Base-by-base conservation (phyloP, 768 basidiomycete species). In the Rhodotorula graminis region DNA sequence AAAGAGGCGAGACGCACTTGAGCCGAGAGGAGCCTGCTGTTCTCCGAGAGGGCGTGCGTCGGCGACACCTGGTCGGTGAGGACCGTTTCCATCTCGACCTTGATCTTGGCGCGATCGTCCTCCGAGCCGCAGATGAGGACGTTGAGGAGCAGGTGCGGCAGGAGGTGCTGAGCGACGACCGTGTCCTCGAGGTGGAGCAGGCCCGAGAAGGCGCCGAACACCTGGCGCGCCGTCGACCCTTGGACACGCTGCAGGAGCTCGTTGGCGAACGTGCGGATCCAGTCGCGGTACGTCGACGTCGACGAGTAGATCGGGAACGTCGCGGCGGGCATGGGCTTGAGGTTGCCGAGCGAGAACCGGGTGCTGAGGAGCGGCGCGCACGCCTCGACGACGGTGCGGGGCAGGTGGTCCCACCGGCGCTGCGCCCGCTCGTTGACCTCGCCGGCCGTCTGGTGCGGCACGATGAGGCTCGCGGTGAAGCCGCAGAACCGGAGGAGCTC, bases 121-220 rank as follows among this genome's bases (percentile, higher is more conserved):
- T 88, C 87, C 37, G 85, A 80, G 0, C 90, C 92, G 15, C 90
- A 89, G 65, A 93, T 84, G 25, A 98, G 84, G 21, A 92, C 85
- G 75, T 92, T 90, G 59, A 98, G 82, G 8, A 96, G 89, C 27
- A 99, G 85, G 79, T 98, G 93, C 14, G 96, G 95, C 29, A 99
- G 85, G 42, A 99, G 82, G 78, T 91, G 88, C 77, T 89, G 90
- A 1, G 94, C 92, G n/a, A 98, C 89, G n/a, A 88, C 87, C 19
- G 93, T 93, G 80, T 99, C 96, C 75, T 91, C 90, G 46, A 88
- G 85, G 27, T 78, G 77, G 33, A 97, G 85, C 0, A 90, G 88
- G 19, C 88, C 86, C 33, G 87, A 86, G 78, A 96, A 91, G 15
- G 88, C 87, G 16, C 85, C 82, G 78, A 98, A 99, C 47, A 98